These are phyloP conservation scores for Phytopythium chamaehyphon DNA, from an alignment of 352 stramenopile species.

Conservation along the genomic window DNA sequence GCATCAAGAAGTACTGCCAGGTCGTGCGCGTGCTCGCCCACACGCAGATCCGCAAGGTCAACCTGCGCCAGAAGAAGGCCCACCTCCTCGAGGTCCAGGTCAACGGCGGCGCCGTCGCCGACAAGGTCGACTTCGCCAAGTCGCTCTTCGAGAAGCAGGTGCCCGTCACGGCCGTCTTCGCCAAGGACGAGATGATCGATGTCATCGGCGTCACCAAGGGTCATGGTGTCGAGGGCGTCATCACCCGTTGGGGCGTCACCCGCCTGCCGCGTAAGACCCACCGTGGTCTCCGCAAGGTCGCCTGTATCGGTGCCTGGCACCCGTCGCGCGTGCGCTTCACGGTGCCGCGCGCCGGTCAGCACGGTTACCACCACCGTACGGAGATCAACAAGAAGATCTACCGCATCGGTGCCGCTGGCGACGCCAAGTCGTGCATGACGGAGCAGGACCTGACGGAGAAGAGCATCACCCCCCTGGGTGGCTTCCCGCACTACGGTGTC, in stretches of 20 bases:
- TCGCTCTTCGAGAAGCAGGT: constrained; percentile 99
- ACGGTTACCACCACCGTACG: constrained; percentile 99
- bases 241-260: constrained; percentile 99
- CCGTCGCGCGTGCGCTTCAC: constrained; percentile 97
- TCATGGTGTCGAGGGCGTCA: constrained; percentile 98
- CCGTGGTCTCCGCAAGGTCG: constrained; percentile 99
- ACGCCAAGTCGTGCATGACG: constrained; percentile 96
- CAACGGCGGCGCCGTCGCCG: constrained; percentile 96
- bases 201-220: constrained; percentile 99
- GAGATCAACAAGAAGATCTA: constrained; percentile 99
- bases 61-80: constrained; percentile 99
- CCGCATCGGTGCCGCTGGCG: constrained; percentile 92
- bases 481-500: constrained; percentile 99
- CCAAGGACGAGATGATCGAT: constrained; percentile 99
- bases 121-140: constrained; percentile 99
- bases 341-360: constrained; percentile 98
- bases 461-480: constrained; percentile 99
- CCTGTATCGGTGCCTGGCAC: constrained; percentile 99
- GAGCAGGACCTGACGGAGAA: constrained; percentile 99
- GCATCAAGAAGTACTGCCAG: constrained; percentile 99
- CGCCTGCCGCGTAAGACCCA: constrained; percentile 99
- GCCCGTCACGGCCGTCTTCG: constrained; percentile 92
- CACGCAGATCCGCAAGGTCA: constrained; percentile 99
- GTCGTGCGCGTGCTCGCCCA: constrained; percentile 99
- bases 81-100: constrained; percentile 99